A percentile compares a stretch with the other conserved stretches of the same genome.
phyloP scores from a whole-genome alignment of 257 asterid species.

The Ajuga chamaepitys region DNA sequence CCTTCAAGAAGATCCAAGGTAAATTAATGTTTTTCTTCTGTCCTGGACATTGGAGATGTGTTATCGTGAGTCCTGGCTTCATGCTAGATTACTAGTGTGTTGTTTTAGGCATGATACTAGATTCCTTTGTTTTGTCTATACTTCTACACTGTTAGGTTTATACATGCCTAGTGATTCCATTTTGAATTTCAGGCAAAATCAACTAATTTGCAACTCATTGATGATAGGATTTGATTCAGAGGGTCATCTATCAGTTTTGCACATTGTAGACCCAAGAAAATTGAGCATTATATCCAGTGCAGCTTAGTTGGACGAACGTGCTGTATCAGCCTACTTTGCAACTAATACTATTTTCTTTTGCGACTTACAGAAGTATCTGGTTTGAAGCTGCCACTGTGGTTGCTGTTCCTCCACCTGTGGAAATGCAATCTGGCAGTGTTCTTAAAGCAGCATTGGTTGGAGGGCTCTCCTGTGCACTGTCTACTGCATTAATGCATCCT shows the following conservation, averaged over 20 bases:
- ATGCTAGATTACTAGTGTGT: neutral
- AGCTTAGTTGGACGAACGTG: neutral
- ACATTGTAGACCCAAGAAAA: neutral
- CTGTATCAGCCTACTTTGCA: neutral
- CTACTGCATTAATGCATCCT: conserved; percentile 87
- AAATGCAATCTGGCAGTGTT: conserved; percentile 87
- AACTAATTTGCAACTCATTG: neutral
- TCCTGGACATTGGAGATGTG: neutral
- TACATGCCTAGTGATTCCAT: neutral
- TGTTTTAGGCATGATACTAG: neutral
- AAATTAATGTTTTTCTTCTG: conserved; percentile 13
- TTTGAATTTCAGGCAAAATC: conserved; percentile 4
- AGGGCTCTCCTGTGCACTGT: conserved; percentile 93
- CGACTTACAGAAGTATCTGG: conserved; percentile 75
- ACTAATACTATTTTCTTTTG: conserved; percentile 6
- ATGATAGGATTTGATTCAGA: neutral
- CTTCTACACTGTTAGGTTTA: too few species aligned
- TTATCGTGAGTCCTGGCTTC: neutral
- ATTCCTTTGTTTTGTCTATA: too few species aligned
- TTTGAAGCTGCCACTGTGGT: conserved; percentile 99
- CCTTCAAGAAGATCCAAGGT: conserved; percentile 99
- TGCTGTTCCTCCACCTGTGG: conserved; percentile 95
- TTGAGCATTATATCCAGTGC: neutral
- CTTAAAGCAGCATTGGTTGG: conserved; percentile 96
- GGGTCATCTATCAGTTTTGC: neutral